A percentile compares a stretch with the other conserved stretches of the same genome.
These are phyloP conservation scores for Coemansia sp. DNA, from an alignment of 192 early-diverging fungal genomes.

Conservation along the genomic window DNA sequence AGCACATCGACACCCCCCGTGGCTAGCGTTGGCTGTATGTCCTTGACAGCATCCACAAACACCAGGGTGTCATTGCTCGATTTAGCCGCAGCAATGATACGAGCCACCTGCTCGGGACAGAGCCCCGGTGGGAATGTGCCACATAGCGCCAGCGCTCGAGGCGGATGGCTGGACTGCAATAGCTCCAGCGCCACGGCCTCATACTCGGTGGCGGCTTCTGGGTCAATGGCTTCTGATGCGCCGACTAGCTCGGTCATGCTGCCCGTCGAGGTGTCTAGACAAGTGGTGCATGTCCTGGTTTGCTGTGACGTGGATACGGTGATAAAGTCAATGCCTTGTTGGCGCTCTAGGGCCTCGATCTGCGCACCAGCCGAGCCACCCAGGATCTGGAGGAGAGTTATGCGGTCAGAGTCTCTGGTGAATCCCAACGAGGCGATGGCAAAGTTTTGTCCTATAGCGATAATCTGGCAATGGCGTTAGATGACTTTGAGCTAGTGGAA, in stretches of 20 bases:
- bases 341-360: slow-evolving; percentile 24
- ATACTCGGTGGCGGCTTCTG: slow-evolving; percentile 4
- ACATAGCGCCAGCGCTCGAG: slow-evolving; percentile 32
- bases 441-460: slow-evolving; percentile 33
- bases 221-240: slow-evolving; percentile 14
- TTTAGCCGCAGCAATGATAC: not conserved
- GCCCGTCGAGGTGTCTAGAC: slow-evolving; percentile 18
- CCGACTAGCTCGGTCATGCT: slow-evolving; percentile 42
- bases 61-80: slow-evolving; percentile 16
- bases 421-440: slow-evolving; percentile 24
- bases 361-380: slow-evolving; percentile 24
- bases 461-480: not conserved
- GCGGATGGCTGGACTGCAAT: not conserved
- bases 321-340: slow-evolving; percentile 13
- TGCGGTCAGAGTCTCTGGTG: slow-evolving; percentile 5
- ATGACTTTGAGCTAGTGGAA: not conserved
- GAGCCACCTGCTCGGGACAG: slow-evolving; percentile 3
- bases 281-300: slow-evolving; percentile 33
- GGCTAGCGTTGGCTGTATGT: slow-evolving; percentile 22
- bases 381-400: slow-evolving; percentile 32
- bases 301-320: slow-evolving; percentile 14
- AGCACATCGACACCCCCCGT: slow-evolving; percentile 25
- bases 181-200: slow-evolving; percentile 6
- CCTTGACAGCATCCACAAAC: slow-evolving; percentile 36
- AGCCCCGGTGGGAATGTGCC: slow-evolving; percentile 34